Base-by-base conservation (phyloP, 2,329 filamentous ascomycete genomes). In the Mariannaea elegans region DNA sequence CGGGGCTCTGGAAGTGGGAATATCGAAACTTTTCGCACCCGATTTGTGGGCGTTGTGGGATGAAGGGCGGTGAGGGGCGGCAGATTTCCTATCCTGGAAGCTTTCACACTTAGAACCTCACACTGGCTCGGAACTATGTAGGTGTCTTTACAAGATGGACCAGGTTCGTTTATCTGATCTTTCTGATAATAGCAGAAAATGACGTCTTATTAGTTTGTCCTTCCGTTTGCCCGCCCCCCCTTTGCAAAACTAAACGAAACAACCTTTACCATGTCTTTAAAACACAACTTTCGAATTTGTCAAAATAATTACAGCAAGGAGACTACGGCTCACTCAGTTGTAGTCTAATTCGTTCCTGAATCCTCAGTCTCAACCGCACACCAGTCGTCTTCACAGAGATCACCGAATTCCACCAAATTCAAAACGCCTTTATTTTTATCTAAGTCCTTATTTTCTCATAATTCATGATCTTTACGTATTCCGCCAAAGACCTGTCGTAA, bases 41-140 rank as follows among this genome's bases (percentile, higher is more conserved):
- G 72, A 77, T 77, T 79, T 80, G 77, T 80, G 77, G 77, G 77
- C 72, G 76, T 78, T 79, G 76, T 78, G 77, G 76, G 77, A 70
- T 71, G 53, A 50, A 56, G 72, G 13, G 77, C 77, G 77, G 77
- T 79, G 71, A 66, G 27, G 0, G 2, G 10, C 27, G 77, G 77
- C 77, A 80, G 71, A 77, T 76, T 65, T 24, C 36, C 42, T 44
- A 27, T 63, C 41, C 27, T 31, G 44, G 47, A 49, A 18, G 16
- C 14, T 24, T 34, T 48, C 32, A 46, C 56, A 55, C 18, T 49
- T 4, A 19, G 31, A 45, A 54, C 50, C 45, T 59, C 50, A 31
- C 50, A 23, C 23, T 34, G n/a, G 32, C 29, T 42, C 38, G 36
- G 16, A 16, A 24, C 18, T 42, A 19, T 8, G n/a, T 44, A n/a